phyloP scores from a whole-genome alignment of 2,329 filamentous ascomycete genomes.

The Sclerotinia subarctica region DNA sequence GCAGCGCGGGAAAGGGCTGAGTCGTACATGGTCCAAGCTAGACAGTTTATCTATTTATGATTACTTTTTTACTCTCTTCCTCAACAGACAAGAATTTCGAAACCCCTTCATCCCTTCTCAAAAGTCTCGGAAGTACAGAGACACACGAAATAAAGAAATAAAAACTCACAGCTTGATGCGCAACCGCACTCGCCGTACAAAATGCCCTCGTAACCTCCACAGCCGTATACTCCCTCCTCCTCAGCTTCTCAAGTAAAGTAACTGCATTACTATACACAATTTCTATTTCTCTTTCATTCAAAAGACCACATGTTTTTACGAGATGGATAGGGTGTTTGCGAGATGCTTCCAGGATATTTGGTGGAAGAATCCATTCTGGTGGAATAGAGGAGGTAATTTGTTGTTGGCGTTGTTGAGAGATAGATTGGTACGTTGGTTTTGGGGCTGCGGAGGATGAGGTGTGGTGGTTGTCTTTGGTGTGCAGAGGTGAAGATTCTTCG shows the following conservation, averaged over 20 bases:
- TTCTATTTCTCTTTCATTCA: slow-evolving; percentile 1
- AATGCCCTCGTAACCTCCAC: slow-evolving; percentile 48
- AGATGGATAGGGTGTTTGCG: background rate
- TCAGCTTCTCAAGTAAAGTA: slow-evolving; percentile 38
- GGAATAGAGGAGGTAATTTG: slow-evolving; percentile 2
- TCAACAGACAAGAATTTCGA: slow-evolving; percentile 26
- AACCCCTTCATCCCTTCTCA: too few relatives aligned
- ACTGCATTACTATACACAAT: slow-evolving; percentile 34
- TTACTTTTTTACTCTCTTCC: background rate
- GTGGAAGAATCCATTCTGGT: background rate
- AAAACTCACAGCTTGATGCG: slow-evolving; percentile 50
- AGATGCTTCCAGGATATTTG: background rate
- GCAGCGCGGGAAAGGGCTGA: slow-evolving; percentile 45
- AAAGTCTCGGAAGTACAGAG: too few relatives aligned
- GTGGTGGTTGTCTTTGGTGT: background rate
- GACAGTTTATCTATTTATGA: slow-evolving; percentile 39
- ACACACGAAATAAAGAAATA: too few relatives aligned
- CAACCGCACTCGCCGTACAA: slow-evolving; percentile 52
- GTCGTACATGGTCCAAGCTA: slow-evolving; percentile 49
- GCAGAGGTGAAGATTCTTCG: too few relatives aligned
- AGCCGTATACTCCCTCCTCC: slow-evolving; percentile 44
- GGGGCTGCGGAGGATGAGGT: too few relatives aligned
- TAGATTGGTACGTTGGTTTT: background rate
- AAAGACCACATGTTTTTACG: background rate
- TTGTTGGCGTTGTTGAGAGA: background rate